phyloP scores from a whole-genome alignment of 2,329 filamentous ascomycete genomes.

The Penicillium sp. region DNA sequence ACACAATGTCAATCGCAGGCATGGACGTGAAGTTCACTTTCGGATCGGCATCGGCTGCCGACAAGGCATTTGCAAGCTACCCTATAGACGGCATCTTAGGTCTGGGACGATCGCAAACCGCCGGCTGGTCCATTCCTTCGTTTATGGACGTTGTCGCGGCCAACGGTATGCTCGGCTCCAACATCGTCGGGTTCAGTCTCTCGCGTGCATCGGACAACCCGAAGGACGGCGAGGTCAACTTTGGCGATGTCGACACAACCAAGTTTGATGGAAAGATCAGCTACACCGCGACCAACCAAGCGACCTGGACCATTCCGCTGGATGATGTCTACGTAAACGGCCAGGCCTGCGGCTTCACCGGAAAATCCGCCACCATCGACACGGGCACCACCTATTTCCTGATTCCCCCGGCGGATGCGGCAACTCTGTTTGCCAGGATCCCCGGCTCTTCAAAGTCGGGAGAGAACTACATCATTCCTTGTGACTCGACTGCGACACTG shows the following conservation, averaged over 20 bases:
- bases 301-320: constrained; percentile 69
- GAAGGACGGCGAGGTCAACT: constrained; percentile 71
- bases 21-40: constrained; percentile 63
- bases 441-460: constrained; percentile 56
- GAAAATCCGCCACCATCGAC: constrained; percentile 68
- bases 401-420: constrained; percentile 63
- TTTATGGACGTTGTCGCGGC: constrained; percentile 61
- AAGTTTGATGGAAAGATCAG: constrained; percentile 65
- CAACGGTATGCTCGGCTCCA: constrained; percentile 56
- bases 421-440: constrained; percentile 63
- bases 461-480: constrained; percentile 67
- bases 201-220: constrained; percentile 61
- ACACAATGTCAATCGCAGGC: constrained; percentile 63
- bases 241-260: constrained; percentile 64
- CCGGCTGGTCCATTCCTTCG: constrained; percentile 52
- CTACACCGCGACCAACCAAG: constrained; percentile 56
- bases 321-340: constrained; percentile 62
- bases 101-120: constrained; percentile 60
- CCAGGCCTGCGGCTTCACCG: constrained; percentile 50
- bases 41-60: constrained; percentile 67
- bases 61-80: constrained; percentile 69
- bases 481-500: constrained; percentile 58
- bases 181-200: constrained; percentile 67
- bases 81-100: constrained; percentile 87
- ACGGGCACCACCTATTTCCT: constrained; percentile 79